Evolutionary conservation across 306 rosid genomes (phyloP).

Genomic region (Quercus berberidifolia): DNA sequence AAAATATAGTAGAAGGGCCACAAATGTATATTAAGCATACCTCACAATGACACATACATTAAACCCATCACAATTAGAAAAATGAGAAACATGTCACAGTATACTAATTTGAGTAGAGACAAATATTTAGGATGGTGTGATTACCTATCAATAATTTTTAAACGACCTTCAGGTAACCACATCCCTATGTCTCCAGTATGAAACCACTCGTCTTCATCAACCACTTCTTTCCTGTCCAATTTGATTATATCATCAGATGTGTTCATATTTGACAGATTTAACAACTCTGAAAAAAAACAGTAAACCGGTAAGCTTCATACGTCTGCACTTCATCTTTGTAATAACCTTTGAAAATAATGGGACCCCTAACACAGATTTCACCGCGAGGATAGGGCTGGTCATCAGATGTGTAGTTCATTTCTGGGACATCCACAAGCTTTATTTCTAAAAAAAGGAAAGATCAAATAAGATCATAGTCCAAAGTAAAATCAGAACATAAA

Average conservation of each 20-base stretch:
- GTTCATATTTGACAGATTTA: slow-evolving; percentile 10
- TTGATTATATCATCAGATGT: slow-evolving; percentile 20
- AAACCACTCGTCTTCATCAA: slow-evolving; percentile 95
- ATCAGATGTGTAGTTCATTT: slow-evolving; percentile 88
- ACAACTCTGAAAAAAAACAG: slow-evolving; percentile 15
- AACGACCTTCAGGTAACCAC: slow-evolving; percentile 90
- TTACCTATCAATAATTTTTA: slow-evolving; percentile 94
- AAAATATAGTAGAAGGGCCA: not conserved
- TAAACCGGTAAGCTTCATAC: slow-evolving; percentile 45
- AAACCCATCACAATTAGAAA: not conserved
- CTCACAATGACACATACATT: not conserved
- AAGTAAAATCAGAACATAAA: slow-evolving; percentile 5
- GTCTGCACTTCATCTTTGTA: slow-evolving; percentile 91
- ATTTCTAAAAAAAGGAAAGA: slow-evolving; percentile 60
- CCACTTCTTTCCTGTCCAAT: slow-evolving; percentile 78
- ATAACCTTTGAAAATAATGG: slow-evolving; percentile 78
- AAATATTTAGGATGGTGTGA: not conserved
- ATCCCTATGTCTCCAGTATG: slow-evolving; percentile 93
- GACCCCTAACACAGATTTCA: slow-evolving; percentile 99
- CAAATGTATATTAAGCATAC: not conserved
- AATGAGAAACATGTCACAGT: not conserved
- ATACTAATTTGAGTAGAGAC: not conserved
- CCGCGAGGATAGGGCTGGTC: slow-evolving; percentile 96
- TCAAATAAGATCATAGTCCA: slow-evolving; percentile 21
- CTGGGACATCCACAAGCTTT: slow-evolving; percentile 96